These are phyloP conservation scores for Cercospora zeina DNA, from an alignment of 2,329 filamentous ascomycete genomes.

Conservation along the genomic window DNA sequence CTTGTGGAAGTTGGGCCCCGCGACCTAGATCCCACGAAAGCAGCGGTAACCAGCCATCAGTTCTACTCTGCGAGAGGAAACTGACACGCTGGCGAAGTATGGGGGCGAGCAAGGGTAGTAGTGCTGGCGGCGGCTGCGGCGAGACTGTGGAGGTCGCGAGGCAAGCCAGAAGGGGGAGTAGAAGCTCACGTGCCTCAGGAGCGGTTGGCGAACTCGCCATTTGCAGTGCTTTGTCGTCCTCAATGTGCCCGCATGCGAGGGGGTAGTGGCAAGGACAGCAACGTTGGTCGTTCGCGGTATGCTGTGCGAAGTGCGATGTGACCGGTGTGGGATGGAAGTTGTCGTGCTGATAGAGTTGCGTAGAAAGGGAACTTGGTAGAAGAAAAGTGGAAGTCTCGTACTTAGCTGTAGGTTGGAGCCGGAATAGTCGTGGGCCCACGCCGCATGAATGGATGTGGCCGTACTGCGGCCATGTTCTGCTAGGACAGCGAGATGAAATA, in stretches of 20 bases:
- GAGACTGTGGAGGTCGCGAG: constrained; percentile 62
- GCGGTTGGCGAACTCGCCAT: constrained; percentile 51
- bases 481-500: constrained; percentile 1
- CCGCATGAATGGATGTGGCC: constrained; percentile 7
- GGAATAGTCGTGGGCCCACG: neutral
- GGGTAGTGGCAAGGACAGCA: neutral
- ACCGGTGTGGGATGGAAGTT: neutral
- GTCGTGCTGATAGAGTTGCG: neutral
- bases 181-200: constrained; percentile 57
- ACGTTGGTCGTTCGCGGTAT: neutral
- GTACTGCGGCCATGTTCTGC: neutral
- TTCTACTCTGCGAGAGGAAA: constrained; percentile 58
- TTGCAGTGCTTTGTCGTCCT: constrained; percentile 43
- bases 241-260: neutral
- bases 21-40: constrained; percentile 66
- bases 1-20: constrained; percentile 59
- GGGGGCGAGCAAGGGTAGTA: constrained; percentile 62
- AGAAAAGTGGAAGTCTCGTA: neutral
- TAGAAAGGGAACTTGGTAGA: neutral
- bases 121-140: constrained; percentile 59
- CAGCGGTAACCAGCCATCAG: constrained; percentile 65
- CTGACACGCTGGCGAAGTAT: constrained; percentile 63
- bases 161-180: constrained; percentile 64
- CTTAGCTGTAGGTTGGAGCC: neutral
- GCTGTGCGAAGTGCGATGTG: neutral